Percentiles rank a stretch among this genome's conserved stretches.
Conservation (phyloP, 441 rosid genomes). For the Adansonia madagascariensis region DNA sequence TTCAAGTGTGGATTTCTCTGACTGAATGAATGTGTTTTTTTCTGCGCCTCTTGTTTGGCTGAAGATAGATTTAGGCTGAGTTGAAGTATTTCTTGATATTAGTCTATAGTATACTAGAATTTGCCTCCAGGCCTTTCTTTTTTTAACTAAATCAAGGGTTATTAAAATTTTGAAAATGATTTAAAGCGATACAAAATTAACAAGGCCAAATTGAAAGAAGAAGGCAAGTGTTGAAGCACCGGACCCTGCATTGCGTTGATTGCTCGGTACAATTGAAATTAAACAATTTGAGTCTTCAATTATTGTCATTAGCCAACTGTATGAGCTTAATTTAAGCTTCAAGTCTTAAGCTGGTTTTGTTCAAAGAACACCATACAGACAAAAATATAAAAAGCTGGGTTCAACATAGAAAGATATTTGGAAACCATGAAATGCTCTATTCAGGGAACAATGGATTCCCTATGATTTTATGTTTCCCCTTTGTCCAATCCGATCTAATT, state of each 20-base stretch:
- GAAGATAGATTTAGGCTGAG: background rate
- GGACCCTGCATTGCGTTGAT: too few species aligned
- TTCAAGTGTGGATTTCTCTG: slow-evolving; percentile 20
- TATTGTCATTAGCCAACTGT: background rate
- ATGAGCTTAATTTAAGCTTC: background rate
- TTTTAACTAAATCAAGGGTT: too few species aligned
- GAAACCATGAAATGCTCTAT: too few species aligned
- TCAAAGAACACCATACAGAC: background rate
- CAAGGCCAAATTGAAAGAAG: too few species aligned
- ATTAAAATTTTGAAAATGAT: too few species aligned
- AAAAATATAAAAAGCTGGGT: background rate
- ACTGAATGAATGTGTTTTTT: background rate
- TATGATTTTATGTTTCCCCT: too few species aligned
- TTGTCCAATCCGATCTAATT: too few species aligned
- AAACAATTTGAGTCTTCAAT: background rate
- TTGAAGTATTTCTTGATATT: background rate
- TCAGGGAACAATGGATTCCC: too few species aligned
- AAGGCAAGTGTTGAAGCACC: background rate
- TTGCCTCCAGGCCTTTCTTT: background rate
- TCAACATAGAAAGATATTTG: background rate
- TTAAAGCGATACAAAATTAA: too few species aligned
- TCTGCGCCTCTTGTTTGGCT: background rate
- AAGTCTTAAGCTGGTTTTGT: background rate
- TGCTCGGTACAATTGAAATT: background rate
- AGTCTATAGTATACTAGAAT: background rate